phyloP scores from a whole-genome alignment of 1,139 yeast genomes.

The Komagataea norvegica region DNA sequence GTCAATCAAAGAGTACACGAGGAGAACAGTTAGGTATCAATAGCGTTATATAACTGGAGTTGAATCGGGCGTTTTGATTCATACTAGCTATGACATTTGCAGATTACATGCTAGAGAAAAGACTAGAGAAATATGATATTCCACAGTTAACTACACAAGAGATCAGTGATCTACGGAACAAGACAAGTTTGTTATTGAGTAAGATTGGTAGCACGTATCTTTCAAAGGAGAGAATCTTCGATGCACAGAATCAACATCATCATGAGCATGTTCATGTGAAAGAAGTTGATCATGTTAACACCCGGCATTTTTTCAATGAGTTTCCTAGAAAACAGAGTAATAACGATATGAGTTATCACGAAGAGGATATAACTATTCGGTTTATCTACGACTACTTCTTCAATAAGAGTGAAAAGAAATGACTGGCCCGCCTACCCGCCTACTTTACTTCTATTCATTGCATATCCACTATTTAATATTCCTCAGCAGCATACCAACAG shows the following conservation, averaged over 20 bases:
- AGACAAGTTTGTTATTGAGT: conserved; percentile 4
- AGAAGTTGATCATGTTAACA: conserved; percentile 11
- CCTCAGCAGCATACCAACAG: no score
- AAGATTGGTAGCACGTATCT: conserved; percentile 5
- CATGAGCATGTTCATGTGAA: conserved; percentile 10
- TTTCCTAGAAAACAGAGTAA: conserved; percentile 26
- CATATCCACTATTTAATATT: no score
- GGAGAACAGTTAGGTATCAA: no score
- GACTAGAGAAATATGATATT: conserved; percentile 11
- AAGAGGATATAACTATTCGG: conserved; percentile 23
- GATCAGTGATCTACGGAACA: conserved; percentile 4
- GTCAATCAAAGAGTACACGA: no score
- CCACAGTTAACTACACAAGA: conserved; percentile 3
- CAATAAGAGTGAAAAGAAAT: conserved; percentile 8
- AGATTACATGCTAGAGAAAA: conserved; percentile 14
- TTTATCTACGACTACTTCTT: conserved; percentile 26
- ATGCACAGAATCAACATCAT: conserved; percentile 9
- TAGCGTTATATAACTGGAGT: background rate
- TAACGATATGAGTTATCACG: conserved; percentile 25
- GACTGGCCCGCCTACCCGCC: background rate
- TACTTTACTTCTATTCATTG: background rate
- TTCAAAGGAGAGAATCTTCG: conserved; percentile 8
- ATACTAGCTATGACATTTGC: conserved; percentile 12
- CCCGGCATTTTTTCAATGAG: conserved; percentile 23
- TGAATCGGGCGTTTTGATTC: background rate